phyloP scores from a whole-genome alignment of 2,329 filamentous ascomycete species.

The Aspergillus floridensis region DNA sequence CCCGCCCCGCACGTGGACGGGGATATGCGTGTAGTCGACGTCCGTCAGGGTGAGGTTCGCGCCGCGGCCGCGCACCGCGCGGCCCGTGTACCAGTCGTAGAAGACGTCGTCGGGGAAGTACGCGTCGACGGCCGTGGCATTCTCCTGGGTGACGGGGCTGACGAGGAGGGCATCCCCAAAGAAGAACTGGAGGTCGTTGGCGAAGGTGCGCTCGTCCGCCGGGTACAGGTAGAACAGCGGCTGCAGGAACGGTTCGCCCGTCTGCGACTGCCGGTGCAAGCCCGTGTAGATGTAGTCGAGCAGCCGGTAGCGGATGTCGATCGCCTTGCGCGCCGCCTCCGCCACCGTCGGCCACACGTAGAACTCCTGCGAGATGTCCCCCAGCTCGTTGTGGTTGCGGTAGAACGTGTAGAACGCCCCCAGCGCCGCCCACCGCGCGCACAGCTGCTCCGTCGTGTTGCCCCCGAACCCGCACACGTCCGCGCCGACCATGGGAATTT shows the following conservation, averaged over 20 bases:
- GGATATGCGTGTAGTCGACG: slow-evolving; percentile 54
- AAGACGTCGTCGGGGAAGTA: slow-evolving; percentile 60
- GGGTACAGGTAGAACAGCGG: slow-evolving; percentile 73
- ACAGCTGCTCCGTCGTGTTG: slow-evolving; percentile 66
- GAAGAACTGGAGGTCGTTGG: slow-evolving; percentile 58
- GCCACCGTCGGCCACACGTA: slow-evolving; percentile 67
- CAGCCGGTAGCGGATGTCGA: slow-evolving; percentile 71
- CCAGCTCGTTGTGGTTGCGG: slow-evolving; percentile 66
- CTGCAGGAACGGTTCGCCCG: slow-evolving; percentile 64
- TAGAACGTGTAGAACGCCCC: slow-evolving; percentile 75
- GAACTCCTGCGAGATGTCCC: slow-evolving; percentile 64
- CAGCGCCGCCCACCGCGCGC: slow-evolving; percentile 71
- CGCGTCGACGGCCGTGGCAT: slow-evolving; percentile 52
- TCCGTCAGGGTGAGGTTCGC: slow-evolving; percentile 44
- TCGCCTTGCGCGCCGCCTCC: slow-evolving; percentile 64
- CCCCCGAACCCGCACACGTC: slow-evolving; percentile 76
- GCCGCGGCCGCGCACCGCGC: slow-evolving; percentile 47
- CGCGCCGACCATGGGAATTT: slow-evolving; percentile 65
- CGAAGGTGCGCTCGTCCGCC: slow-evolving; percentile 51
- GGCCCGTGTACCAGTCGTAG: slow-evolving; percentile 60
- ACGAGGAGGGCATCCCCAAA: slow-evolving; percentile 58
- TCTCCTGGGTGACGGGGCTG: slow-evolving; percentile 54
- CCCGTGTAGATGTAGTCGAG: slow-evolving; percentile 78
- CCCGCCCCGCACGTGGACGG: slow-evolving; percentile 62
- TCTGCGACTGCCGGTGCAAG: slow-evolving; percentile 57